Evolutionary conservation across 2,329 filamentous ascomycete genomes (phyloP).

Genomic region (Phaeoacremonium minimum): DNA sequence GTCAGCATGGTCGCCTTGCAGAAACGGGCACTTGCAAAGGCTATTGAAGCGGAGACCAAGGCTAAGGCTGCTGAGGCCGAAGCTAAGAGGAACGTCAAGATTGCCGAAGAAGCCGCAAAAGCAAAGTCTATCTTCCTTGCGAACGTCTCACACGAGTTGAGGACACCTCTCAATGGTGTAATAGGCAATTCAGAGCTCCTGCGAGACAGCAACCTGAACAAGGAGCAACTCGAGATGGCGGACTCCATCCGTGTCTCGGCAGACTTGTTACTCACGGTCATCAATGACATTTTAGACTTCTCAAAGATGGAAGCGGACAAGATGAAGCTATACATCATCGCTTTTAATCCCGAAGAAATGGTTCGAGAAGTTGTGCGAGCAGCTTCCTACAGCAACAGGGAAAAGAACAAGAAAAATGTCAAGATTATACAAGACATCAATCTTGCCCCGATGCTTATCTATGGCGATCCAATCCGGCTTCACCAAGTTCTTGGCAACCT

Average conservation of each 20-base stretch:
- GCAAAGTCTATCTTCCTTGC: conserved; percentile 79
- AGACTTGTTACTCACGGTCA: conserved; percentile 83
- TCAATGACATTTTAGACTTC: conserved; percentile 95
- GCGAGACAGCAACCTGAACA: conserved; percentile 68
- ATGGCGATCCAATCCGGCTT: conserved; percentile 61
- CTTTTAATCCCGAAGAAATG: conserved; percentile 65
- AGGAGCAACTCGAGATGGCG: conserved; percentile 78
- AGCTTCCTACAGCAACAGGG: conserved; percentile 61
- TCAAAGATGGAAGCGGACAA: conserved; percentile 90
- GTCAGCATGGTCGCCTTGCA: conserved; percentile 74
- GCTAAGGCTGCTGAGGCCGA: conserved; percentile 73
- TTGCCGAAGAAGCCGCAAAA: conserved; percentile 79
- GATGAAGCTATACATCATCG: conserved; percentile 73
- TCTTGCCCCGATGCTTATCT: conserved; percentile 67
- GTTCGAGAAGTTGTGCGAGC: conserved; percentile 63
- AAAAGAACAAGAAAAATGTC: conserved; percentile 59
- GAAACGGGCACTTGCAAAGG: conserved; percentile 68
- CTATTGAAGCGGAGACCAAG: conserved; percentile 68
- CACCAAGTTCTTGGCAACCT: conserved; percentile 75
- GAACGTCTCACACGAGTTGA: conserved; percentile 76
- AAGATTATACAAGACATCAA: conserved; percentile 67
- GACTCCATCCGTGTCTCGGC: conserved; percentile 84
- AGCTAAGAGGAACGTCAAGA: conserved; percentile 72
- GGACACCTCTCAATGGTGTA: conserved; percentile 80
- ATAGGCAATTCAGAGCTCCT: conserved; percentile 85